These are phyloP conservation scores for Zygosaccharomyces sapae DNA, from an alignment of 1,139 yeast genomes.

Conservation along the genomic window DNA sequence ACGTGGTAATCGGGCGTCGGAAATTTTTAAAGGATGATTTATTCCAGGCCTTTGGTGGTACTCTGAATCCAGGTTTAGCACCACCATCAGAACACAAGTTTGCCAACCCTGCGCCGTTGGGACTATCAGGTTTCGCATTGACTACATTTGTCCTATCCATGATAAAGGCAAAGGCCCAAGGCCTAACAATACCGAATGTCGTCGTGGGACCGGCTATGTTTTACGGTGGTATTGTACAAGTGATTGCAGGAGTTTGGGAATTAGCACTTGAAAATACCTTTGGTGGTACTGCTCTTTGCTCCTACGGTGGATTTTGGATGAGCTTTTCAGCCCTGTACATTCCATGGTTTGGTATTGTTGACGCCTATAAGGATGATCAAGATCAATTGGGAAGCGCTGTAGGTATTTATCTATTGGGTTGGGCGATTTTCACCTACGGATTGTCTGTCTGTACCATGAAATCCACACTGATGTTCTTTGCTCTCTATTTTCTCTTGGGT, in stretches of 20 bases:
- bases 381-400: conserved; percentile 50
- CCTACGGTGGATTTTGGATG: conserved; percentile 90
- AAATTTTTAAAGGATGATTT: conserved; percentile 51
- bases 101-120: conserved; percentile 88
- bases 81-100: conserved; percentile 60
- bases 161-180: conserved; percentile 59
- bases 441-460: conserved; percentile 64
- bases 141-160: conserved; percentile 79
- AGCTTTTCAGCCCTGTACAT: conserved; percentile 59
- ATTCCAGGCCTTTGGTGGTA: conserved; percentile 56
- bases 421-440: conserved; percentile 76
- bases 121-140: conserved; percentile 79
- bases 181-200: conserved; percentile 46
- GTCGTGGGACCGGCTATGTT: conserved; percentile 62
- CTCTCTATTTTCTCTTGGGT: conserved; percentile 58
- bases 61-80: conserved; percentile 49
- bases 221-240: conserved; percentile 69
- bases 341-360: conserved; percentile 66
- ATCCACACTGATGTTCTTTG: conserved; percentile 74
- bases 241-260: conserved; percentile 71
- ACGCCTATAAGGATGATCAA: conserved; percentile 46
- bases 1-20: conserved; percentile 57
- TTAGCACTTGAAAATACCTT: conserved; percentile 75
- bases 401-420: conserved; percentile 71
- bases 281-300: conserved; percentile 81